Evolutionary conservation across 208 protist genomes (phyloP), one percentile per base, ranked within the genome.

Genomic region (Acanthamoeba lugdunensis): DNA sequence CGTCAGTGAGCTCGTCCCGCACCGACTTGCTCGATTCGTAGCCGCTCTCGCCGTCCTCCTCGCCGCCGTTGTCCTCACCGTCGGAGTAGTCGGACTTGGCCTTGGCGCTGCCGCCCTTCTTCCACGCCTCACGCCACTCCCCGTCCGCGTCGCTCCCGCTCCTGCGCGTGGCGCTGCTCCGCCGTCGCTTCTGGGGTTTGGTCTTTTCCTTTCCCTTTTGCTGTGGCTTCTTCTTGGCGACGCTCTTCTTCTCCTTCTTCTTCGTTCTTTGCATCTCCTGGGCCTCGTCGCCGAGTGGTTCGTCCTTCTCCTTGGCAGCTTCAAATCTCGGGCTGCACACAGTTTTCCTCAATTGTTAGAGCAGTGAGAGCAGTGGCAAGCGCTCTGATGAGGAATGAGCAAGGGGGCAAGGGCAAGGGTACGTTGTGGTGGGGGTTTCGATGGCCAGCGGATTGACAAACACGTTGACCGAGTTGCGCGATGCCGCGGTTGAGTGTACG

Each of bases 11-110:
- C n/a, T 81, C 73, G 37, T 81, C 30, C 41, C 52, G 23, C 33
- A 21, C 52, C 23, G 52, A 87, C 28, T 87, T 87, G 79, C 79
- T 87, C 16, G 79, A 87, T n/a, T 87, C 79, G 30, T 87, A 87
- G 28, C 79, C 79, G 52, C 79, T 87, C 52, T 87, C 79, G 28
- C 5, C 79, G 4, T 85, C 77, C 6, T 33, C n/a, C 4, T 45
- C 41, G 6, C 52, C 73, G 37, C 41, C 73, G 21, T 45, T 18
- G 16, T 73, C 73, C 23, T 81, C 73, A 18, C 23, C 41, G 7
- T 45, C 73, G 37, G 73, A 81, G 73, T n/a, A 45, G 45, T 87
- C 79, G 11, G 79, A 87, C 79, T 65, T 63, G 79, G 79, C 25
- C 79, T 87, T 87, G 79, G 11, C 50, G 45, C 45, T 25, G n/a